These are phyloP conservation scores for Penicillium arizonense DNA, from an alignment of 495 filamentous ascomycete genomes.

Conservation along the genomic window DNA sequence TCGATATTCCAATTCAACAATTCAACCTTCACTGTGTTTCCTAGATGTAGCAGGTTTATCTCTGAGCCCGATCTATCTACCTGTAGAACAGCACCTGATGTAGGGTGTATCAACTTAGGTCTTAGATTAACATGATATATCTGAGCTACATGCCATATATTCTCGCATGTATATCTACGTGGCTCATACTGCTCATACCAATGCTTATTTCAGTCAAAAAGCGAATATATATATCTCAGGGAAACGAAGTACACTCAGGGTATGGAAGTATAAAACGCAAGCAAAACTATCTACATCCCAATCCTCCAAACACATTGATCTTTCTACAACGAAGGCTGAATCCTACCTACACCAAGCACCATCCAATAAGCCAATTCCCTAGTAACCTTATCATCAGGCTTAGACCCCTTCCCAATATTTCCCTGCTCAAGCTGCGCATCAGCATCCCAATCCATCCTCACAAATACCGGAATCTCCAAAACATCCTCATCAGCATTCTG, in stretches of 20 bases:
- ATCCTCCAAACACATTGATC: not conserved
- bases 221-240: conserved; percentile 2
- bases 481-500: conserved; percentile 77
- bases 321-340: conserved; percentile 35
- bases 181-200: no score
- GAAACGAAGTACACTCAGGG: conserved; percentile 10
- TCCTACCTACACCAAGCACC: conserved; percentile 83
- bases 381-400: conserved; percentile 47
- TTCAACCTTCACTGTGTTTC: conserved; percentile 20
- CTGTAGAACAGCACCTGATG: no score
- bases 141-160: no score
- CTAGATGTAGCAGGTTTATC: not conserved
- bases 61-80: not conserved
- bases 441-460: conserved; percentile 87
- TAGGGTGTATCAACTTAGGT: no score
- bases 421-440: conserved; percentile 70
- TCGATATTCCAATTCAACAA: conserved; percentile 31
- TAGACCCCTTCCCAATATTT: conserved; percentile 47
- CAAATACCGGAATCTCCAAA: conserved; percentile 93
- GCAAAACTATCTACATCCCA: conserved; percentile 4
- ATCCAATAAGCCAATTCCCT: conserved; percentile 94
- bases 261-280: conserved; percentile 14
- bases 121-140: no score
- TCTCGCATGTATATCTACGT: no score
- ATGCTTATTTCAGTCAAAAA: no score